phyloP scores from a whole-genome alignment of 345 rosid genomes.

The Angophora floribunda region DNA sequence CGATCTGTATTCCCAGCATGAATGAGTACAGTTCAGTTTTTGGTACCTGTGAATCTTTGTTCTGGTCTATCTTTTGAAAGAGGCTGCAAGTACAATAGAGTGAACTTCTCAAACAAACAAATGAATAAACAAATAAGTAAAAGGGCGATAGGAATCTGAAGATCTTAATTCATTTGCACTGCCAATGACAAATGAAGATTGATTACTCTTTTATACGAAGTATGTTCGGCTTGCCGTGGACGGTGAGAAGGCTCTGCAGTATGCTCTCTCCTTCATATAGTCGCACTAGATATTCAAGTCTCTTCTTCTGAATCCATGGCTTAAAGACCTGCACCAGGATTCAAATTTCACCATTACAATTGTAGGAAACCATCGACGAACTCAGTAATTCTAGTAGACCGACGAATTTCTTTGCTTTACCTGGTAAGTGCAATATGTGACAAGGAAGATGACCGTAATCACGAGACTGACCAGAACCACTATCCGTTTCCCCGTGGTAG shows the following conservation, averaged over 20 bases:
- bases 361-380: neutral
- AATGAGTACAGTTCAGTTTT: conserved; percentile 22
- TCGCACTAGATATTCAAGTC: conserved; percentile 21
- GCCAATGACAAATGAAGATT: neutral
- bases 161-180: neutral
- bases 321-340: conserved; percentile 18
- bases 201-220: conserved; percentile 14
- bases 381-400: neutral
- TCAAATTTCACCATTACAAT: neutral
- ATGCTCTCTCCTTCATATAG: conserved; percentile 3
- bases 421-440: conserved; percentile 27
- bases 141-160: neutral
- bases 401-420: neutral
- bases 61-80: conserved; percentile 23
- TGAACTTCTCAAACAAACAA: neutral
- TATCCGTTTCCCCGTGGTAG: conserved; percentile 5
- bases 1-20: conserved; percentile 22
- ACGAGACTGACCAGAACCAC: conserved; percentile 19
- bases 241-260: conserved; percentile 5
- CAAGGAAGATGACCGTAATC: conserved; percentile 10
- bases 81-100: conserved; percentile 15
- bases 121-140: neutral
- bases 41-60: conserved; percentile 9
- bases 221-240: conserved; percentile 14
- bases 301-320: conserved; percentile 39